Evolutionary conservation across 2,329 filamentous ascomycete species (phyloP), one percentile per base, ranked within the genome.

Genomic region (Aspergillus cejpii): DNA sequence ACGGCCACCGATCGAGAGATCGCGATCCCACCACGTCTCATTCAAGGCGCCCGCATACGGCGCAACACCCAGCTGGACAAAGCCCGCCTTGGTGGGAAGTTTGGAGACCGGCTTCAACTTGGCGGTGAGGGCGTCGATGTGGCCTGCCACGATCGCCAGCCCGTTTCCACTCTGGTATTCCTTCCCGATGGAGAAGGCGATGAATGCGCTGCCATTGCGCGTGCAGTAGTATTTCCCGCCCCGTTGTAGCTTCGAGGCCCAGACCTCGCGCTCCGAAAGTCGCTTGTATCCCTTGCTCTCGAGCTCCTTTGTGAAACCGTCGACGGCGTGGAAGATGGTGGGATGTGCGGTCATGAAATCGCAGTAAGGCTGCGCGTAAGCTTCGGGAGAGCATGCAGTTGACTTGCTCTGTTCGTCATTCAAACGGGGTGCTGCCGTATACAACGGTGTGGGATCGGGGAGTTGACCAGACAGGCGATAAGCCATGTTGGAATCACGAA

Each of bases 11-110:
- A 97, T 85, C 53, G 86, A 84, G 41, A 98, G 77, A 66, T 98
- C 92, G 28, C 92, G 81, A 66, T 97, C 92, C 91, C 90, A 97
- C 92, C 92, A 97, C 1, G 92, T 97, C 51, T 76, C 75, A 63
- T 90, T 92, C 50, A 97, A 71, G 1, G 75, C 89, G 40, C 92
- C 91, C 7, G 89, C 91, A 63, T 97, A 98, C 0, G 87, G 92
- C 2, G 92, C 90, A 42, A 97, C 87, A 19, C 87, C 91, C 5
- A 97, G 78, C 71, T 97, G 88, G 21, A 87, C 67, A 62, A 88
- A 98, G 43, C 92, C 91, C 24, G 86, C 84, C 63, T 85, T 88
- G 57, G 76, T 86, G n/a, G 84, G 81, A 59, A 95, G 82, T 60
- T 80, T 86, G 60, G 88, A 88, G 21, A 96, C 79, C 7, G 92